Conservation (phyloP, 208 protist genomes). For the Porcisia hertigi region DNA sequence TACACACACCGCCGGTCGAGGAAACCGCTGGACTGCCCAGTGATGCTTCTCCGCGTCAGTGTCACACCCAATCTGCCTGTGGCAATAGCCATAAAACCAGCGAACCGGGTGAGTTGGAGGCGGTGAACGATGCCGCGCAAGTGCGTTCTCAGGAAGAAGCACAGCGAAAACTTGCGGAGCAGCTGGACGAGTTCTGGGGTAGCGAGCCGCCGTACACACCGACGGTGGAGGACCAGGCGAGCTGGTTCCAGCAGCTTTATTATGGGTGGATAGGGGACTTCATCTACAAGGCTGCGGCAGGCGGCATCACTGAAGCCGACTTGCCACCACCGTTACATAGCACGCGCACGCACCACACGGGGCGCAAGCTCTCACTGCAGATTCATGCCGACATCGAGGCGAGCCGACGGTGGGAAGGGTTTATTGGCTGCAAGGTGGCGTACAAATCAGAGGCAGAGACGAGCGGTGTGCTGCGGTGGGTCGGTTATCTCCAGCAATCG, state of each 20-base stretch:
- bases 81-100: not conserved
- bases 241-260: slow-evolving; percentile 47
- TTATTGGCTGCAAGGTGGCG: slow-evolving; percentile 46
- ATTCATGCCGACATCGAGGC: slow-evolving; percentile 32
- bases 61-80: not conserved
- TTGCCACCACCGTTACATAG: slow-evolving; percentile 33
- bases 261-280: slow-evolving; percentile 62
- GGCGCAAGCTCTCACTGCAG: slow-evolving; percentile 35
- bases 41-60: not conserved
- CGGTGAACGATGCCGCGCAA: slow-evolving; percentile 12
- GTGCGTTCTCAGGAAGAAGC: slow-evolving; percentile 6
- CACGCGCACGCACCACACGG: slow-evolving; percentile 35
- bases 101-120: not conserved
- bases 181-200: slow-evolving; percentile 38
- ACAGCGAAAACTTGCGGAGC: slow-evolving; percentile 7
- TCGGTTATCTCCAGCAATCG: slow-evolving; percentile 60
- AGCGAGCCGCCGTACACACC: slow-evolving; percentile 26
- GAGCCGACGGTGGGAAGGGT: slow-evolving; percentile 60
- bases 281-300: slow-evolving; percentile 39
- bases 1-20: not conserved
- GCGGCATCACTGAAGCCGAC: slow-evolving; percentile 33
- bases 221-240: slow-evolving; percentile 40
- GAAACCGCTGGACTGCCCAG: not conserved
- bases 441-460: slow-evolving; percentile 38
- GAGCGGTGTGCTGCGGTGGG: slow-evolving; percentile 58